A percentile compares a stretch with the other conserved stretches of the same genome.
Conservation (phyloP, 345 rosid genomes). For the Kandelia obovata region DNA sequence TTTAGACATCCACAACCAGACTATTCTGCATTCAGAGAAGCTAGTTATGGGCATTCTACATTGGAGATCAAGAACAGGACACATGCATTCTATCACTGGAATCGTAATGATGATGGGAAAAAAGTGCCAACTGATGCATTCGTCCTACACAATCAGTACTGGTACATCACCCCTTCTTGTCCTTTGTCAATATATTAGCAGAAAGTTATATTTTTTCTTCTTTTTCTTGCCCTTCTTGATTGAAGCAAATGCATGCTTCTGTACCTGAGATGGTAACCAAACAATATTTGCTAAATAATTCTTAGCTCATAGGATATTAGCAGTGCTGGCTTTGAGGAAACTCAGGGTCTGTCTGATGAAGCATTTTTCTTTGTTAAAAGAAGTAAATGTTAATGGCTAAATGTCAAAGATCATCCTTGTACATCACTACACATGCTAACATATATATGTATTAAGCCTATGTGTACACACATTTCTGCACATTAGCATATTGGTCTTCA, state of each 20-base stretch:
- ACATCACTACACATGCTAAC: too few relatives aligned
- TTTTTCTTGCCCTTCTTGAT: neutral
- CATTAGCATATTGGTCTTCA: too few relatives aligned
- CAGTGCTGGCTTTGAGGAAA: too few relatives aligned
- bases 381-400: too few relatives aligned
- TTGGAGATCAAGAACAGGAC: constrained; percentile 80
- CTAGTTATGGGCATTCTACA: constrained; percentile 90
- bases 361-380: too few relatives aligned
- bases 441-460: too few relatives aligned
- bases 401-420: too few relatives aligned
- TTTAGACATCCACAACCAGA: constrained; percentile 87
- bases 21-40: constrained; percentile 92
- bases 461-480: too few relatives aligned
- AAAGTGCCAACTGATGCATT: constrained; percentile 64
- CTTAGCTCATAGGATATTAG: too few relatives aligned
- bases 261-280: too few relatives aligned
- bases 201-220: neutral
- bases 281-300: too few relatives aligned
- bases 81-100: constrained; percentile 88
- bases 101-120: constrained; percentile 86
- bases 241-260: neutral
- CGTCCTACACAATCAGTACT: constrained; percentile 63
- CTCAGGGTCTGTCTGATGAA: too few relatives aligned
- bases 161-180: constrained; percentile 31
- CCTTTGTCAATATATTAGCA: neutral